Conservation (phyloP, 1,139 yeast species). For the Nakaseomyces nivariensis region DNA sequence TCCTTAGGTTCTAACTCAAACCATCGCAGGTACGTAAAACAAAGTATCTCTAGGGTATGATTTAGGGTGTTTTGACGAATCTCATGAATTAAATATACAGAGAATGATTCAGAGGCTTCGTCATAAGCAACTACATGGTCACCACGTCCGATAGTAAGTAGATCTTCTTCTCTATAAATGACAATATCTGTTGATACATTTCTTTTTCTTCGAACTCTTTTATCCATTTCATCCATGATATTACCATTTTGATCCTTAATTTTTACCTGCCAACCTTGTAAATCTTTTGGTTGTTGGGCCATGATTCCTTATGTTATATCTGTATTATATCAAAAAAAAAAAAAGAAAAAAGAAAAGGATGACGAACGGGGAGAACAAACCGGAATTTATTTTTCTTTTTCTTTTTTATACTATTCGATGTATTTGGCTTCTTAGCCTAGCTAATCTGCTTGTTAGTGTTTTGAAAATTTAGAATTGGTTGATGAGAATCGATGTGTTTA, state of each 20-base stretch:
- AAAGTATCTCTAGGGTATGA: conserved; percentile 25
- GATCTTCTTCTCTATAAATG: conserved; percentile 14
- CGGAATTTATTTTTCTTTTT: too few species aligned
- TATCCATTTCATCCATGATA: conserved; percentile 13
- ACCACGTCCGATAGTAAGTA: conserved; percentile 20
- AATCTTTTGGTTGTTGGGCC: conserved; percentile 19
- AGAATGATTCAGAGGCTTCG: conserved; percentile 11
- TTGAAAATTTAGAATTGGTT: too few species aligned
- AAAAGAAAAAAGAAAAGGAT: not conserved
- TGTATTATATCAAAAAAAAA: not conserved
- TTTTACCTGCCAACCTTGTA: conserved; percentile 26
- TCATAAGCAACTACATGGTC: conserved; percentile 21
- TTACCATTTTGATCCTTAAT: conserved; percentile 23
- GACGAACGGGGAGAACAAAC: not conserved
- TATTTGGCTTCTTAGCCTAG: too few species aligned
- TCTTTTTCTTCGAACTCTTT: conserved; percentile 17
- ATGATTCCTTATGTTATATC: conserved; percentile 7
- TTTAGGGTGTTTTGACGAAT: conserved; percentile 24
- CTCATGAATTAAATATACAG: conserved; percentile 24
- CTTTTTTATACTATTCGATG: too few species aligned
- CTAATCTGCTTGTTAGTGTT: too few species aligned
- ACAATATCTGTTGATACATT: conserved; percentile 11
- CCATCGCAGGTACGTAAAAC: conserved; percentile 23
- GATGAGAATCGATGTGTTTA: too few species aligned
- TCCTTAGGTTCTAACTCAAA: conserved; percentile 17